A percentile compares a stretch with the other conserved stretches of the same genome.
Conservation (phyloP, 352 stramenopile species). For the Peronospora destructor region DNA sequence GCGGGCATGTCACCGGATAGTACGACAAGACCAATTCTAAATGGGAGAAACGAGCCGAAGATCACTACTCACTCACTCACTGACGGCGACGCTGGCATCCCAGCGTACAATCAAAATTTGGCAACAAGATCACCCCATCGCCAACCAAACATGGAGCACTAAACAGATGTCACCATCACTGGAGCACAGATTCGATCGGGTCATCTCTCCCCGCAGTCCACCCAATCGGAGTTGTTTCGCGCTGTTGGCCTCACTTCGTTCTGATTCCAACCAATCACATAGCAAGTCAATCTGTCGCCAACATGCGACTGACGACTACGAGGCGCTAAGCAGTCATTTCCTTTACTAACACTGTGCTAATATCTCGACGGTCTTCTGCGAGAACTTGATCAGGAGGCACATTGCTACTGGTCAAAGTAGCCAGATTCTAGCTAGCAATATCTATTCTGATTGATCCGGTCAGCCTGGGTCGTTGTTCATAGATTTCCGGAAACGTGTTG, state of each 20-base stretch:
- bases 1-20: neutral
- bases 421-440: neutral
- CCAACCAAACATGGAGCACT: constrained; percentile 1
- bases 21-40: too few species aligned
- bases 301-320: too few species aligned
- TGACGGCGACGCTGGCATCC: neutral
- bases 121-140: neutral
- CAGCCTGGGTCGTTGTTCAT: constrained; percentile 15
- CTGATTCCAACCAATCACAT: constrained; percentile 15
- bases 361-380: too few species aligned
- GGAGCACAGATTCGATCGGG: neutral
- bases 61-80: neutral
- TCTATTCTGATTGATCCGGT: constrained; percentile 1
- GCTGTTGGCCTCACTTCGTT: constrained; percentile 8
- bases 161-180: neutral
- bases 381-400: too few species aligned
- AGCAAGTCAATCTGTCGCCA: neutral
- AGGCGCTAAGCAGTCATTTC: constrained; percentile 1
- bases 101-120: neutral
- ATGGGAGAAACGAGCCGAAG: too few species aligned
- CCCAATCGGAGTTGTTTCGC: constrained; percentile 8
- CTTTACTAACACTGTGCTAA: too few species aligned
- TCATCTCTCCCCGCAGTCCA: constrained; percentile 17
- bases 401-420: too few species aligned
- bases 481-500: constrained; percentile 24